Evolutionary conservation across 1,139 yeast species (phyloP), one percentile per base, ranked within the genome.

Genomic region (Wickerhamomyces sp.): DNA sequence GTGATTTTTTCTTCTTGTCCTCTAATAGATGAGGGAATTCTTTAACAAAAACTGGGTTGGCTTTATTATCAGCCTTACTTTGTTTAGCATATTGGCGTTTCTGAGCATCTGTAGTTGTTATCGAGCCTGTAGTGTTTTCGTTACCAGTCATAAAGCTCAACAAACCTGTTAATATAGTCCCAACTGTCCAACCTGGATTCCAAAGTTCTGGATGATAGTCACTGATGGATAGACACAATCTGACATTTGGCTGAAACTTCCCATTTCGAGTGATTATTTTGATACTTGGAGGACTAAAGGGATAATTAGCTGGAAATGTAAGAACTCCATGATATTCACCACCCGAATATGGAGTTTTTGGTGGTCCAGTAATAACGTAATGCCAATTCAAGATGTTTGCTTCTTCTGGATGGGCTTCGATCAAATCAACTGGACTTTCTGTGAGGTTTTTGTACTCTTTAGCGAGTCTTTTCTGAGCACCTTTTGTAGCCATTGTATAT

Each of bases 101-200:
- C 34, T 42, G 35, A 1, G 14, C n/a, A 8, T 8, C 34, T 0
- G 43, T 29, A 4, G 49, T 29, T 2, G 2, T 37, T 10, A 52
- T 36, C n/a, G 49, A 41, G 2, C 61, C 61, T 4, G 53, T 39
- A 1, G 57, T 50, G 13, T 7, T 11, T 9, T 56, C 61, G 10
- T 48, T 27, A 13, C 53, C 40, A 6, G 51, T 54, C 93, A 85
- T 84, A 58, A 84, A 85, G 53, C 89, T 81, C 48, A 85, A 65
- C 42, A 85, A 66, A 1, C 93, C 94, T 1, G 80, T 81, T 52
- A 85, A 69, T 29, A 85, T 85, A 0, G 91, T 83, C 32, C 81
- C 72, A 37, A 84, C 91, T 42, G 83, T 78, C 93, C 93, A 85
- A 2, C 88, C 84, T 3, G 94, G 93, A 61, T 85, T 84, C 94